Percentiles rank a stretch among this genome's conserved stretches.
phyloP scores from a whole-genome alignment of 1,284 basidiomycete species.

The Sphagnurus paluster region DNA sequence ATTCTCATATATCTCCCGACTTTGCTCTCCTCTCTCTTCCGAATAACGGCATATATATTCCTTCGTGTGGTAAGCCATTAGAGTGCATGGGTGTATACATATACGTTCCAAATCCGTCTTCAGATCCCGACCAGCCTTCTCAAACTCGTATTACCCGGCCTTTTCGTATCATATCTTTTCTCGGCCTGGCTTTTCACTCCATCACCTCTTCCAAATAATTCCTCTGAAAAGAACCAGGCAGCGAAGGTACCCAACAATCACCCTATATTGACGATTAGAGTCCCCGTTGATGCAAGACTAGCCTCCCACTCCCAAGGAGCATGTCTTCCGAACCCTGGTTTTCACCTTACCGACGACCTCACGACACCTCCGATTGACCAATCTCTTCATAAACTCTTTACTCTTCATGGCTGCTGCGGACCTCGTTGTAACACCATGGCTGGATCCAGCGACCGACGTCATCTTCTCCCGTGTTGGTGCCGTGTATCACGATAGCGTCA shows the following conservation, averaged over 20 bases:
- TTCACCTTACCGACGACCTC: constrained; percentile 48
- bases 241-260: constrained; percentile 2
- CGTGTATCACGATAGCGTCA: constrained; percentile 61
- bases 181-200: constrained; percentile 21
- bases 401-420: constrained; percentile 52
- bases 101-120: constrained; percentile 1
- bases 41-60: constrained; percentile 39
- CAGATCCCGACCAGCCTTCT: constrained; percentile 36
- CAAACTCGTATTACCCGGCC: constrained; percentile 29
- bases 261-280: no score
- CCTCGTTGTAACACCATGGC: constrained; percentile 49
- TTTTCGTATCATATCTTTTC: constrained; percentile 30
- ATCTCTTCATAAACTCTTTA: constrained; percentile 50
- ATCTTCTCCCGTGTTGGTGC: constrained; percentile 69
- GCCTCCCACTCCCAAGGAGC: constrained; percentile 1
- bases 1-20: constrained; percentile 20
- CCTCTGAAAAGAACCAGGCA: constrained; percentile 5
- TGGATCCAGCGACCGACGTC: constrained; percentile 55
- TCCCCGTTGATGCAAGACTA: not conserved
- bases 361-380: constrained; percentile 35
- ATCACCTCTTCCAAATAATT: constrained; percentile 6
- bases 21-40: constrained; percentile 37
- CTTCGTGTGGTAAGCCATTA: constrained; percentile 40
- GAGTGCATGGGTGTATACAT: no score
- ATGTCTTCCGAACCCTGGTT: constrained; percentile 30